Evolutionary conservation across 2,329 filamentous ascomycete genomes (phyloP).

Genomic region (Cladophialophora yegresii): DNA sequence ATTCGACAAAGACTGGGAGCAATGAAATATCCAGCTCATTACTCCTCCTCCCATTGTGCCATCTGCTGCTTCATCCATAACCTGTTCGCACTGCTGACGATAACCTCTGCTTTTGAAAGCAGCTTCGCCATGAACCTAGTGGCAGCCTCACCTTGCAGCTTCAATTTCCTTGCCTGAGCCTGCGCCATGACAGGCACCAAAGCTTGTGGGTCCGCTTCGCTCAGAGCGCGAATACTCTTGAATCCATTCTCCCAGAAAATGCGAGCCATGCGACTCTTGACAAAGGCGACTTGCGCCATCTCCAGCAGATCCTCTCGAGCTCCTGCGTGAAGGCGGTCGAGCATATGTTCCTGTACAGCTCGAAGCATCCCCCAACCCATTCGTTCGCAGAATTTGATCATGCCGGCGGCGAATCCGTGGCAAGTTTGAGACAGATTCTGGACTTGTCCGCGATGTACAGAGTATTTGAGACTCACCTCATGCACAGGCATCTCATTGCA

Average conservation of each 20-base stretch:
- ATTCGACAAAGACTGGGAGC: neutral
- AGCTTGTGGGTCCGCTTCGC: conserved; percentile 68
- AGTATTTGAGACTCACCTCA: conserved; percentile 68
- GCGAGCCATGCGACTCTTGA: conserved; percentile 74
- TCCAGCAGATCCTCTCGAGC: conserved; percentile 70
- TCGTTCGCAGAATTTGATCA: conserved; percentile 75
- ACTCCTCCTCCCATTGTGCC: conserved; percentile 43
- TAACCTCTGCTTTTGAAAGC: conserved; percentile 66
- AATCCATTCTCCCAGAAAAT: conserved; percentile 78
- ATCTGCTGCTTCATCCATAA: conserved; percentile 57
- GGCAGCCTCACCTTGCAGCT: conserved; percentile 59
- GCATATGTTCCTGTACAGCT: conserved; percentile 73
- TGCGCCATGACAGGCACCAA: conserved; percentile 72
- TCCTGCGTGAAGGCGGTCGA: conserved; percentile 70
- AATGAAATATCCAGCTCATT: conserved; percentile 10
- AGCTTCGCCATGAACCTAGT: conserved; percentile 66
- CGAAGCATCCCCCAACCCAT: conserved; percentile 67
- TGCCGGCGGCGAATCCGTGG: conserved; percentile 75
- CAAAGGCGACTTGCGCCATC: conserved; percentile 69
- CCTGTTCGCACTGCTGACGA: conserved; percentile 67
- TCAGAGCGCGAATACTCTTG: conserved; percentile 66
- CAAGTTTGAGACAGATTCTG: conserved; percentile 74
- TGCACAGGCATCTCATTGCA: conserved; percentile 76
- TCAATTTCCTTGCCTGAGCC: conserved; percentile 49
- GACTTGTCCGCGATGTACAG: conserved; percentile 67